Percentiles rank a stretch among this genome's conserved stretches.
Conservation (phyloP, 1,284 basidiomycete species). For the Papiliotrema terrestris region DNA sequence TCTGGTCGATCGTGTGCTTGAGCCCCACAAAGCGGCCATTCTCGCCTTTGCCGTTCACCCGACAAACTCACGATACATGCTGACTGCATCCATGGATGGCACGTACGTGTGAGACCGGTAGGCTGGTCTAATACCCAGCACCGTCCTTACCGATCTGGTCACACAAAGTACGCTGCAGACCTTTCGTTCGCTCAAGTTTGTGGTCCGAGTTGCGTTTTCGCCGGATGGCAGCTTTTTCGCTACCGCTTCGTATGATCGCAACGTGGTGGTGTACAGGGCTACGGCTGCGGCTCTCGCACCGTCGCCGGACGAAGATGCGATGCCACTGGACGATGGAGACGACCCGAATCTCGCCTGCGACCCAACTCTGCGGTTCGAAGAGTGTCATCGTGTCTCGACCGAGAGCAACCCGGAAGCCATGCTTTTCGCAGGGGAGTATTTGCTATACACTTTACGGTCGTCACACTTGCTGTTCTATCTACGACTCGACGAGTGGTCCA, state of each 20-base stretch:
- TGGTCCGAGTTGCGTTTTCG: conserved; percentile 44
- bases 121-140: conserved; percentile 10
- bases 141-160: conserved; percentile 41
- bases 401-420: conserved; percentile 46
- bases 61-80: conserved; percentile 36
- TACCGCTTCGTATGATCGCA: conserved; percentile 46
- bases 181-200: conserved; percentile 42
- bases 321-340: conserved; percentile 35
- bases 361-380: conserved; percentile 32
- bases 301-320: conserved; percentile 12
- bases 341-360: conserved; percentile 34
- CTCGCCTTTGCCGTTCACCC: conserved; percentile 46
- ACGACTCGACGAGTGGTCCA: conserved; percentile 13
- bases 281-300: conserved; percentile 3
- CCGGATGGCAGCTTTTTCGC: conserved; percentile 40
- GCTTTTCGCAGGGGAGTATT: conserved; percentile 30
- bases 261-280: conserved; percentile 39
- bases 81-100: conserved; percentile 48
- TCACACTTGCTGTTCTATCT: conserved; percentile 26
- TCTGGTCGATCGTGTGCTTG: conserved; percentile 36
- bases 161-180: conserved; percentile 37
- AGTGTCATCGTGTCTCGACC: conserved; percentile 25
- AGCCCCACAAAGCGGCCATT: conserved; percentile 45
- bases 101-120: conserved; percentile 28
- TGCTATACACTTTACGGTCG: conserved; percentile 39